Evolutionary conservation across 1,284 basidiomycete genomes (phyloP), one percentile per base, ranked within the genome.

Genomic region (Moesziomyces sp.): DNA sequence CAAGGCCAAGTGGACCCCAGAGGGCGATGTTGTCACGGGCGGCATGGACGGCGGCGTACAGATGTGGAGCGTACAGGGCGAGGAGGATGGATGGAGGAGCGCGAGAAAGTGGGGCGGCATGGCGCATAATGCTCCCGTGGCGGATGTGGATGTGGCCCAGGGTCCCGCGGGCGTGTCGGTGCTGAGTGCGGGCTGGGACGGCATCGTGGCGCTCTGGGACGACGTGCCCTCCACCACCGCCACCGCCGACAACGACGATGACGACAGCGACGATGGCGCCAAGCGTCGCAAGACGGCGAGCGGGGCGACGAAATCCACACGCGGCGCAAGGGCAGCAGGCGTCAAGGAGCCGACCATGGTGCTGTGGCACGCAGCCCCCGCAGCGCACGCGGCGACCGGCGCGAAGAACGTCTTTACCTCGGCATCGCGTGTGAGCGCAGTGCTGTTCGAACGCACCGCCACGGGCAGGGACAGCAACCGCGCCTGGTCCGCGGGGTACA

Each of bases 11-110:
- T 86, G 91, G 78, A 85, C 94, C 0, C 46, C 56, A 6, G 76
- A 18, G 64, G 74, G 46, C 28, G 50, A 24, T 13, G 62, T 91
- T 43, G 85, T 95, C 38, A 93, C 91, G 0, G 94, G 89, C 40
- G 90, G 92, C 1, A 93, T 94, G 48, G 94, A 97, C 83, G 89
- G 93, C 43, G 90, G 91, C 10, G 79, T 84, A 6, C 77, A 83
- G 18, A 66, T 85, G 26, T 79, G 73, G 74, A 75, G 40, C 21
- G 46, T 71, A 3, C 14, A 19, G n/a, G 44, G 21, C 21, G 21
- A 57, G 0, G 59, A 51, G 10, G 52, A 48, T 19, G 50, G 5
- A n/a, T 73, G 70, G 68, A 65, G 24, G 54, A 62, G 46, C 21
- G 42, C 7, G 19, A 55, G 35, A 38, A 71, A 54, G 50, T 68